These are phyloP conservation scores for Myriosclerotinia scirpicola DNA, from an alignment of 2,329 filamentous ascomycete species.

Conservation along the genomic window DNA sequence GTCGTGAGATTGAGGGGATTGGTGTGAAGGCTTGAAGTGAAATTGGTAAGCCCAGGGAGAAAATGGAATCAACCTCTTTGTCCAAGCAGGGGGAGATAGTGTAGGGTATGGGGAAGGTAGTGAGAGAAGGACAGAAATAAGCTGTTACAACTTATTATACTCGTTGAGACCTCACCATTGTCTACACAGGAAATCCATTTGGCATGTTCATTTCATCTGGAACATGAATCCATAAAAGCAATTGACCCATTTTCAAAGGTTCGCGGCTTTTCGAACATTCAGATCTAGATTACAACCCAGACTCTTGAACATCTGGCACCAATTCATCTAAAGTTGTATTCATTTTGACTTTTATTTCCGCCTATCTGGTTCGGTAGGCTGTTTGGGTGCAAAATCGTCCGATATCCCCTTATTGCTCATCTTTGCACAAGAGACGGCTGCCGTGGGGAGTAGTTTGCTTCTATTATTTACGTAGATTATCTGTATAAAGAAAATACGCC, in stretches of 20 bases:
- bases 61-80: not conserved
- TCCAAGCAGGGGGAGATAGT: not conserved
- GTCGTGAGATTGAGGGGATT: slow-evolving; percentile 8
- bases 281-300: no score
- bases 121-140: not conserved
- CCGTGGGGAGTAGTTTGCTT: not conserved
- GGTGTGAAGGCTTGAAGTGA: not conserved
- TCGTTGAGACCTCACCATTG: not conserved
- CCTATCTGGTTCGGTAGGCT: no score
- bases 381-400: not conserved
- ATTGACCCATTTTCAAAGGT: no score
- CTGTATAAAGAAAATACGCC: not conserved
- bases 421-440: no score
- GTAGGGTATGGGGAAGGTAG: not conserved
- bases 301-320: no score
- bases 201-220: no score
- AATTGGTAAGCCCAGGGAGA: no score
- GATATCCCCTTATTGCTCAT: not conserved
- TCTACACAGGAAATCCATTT: not conserved
- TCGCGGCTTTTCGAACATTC: no score
- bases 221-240: no score
- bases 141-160: not conserved
- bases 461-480: not conserved
- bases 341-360: not conserved
- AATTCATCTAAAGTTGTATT: not conserved